Conservation (phyloP, 208 protist species). For the Acanthamoeba culbertsoni region DNA sequence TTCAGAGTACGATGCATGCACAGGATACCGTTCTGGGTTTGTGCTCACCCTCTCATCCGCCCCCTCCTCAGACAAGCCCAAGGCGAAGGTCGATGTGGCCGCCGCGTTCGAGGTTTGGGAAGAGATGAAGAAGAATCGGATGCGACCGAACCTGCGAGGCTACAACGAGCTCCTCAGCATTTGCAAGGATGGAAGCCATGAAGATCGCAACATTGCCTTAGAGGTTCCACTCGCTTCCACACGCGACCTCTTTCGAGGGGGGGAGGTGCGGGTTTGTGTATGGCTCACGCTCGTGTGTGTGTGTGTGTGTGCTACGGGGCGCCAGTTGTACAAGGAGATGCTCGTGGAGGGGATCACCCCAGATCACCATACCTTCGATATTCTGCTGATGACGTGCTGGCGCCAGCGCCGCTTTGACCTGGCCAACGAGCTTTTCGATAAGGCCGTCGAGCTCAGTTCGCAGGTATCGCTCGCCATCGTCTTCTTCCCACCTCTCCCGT, state of each 20-base stretch:
- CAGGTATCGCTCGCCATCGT: no score
- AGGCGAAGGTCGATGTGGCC: not conserved
- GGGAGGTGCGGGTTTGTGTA: not conserved
- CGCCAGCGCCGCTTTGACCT: not conserved
- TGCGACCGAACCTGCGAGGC: not conserved
- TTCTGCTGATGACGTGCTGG: constrained; percentile 43
- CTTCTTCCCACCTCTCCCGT: not conserved
- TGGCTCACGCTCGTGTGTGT: no score
- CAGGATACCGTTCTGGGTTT: not conserved
- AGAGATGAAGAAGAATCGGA: constrained; percentile 7
- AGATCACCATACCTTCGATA: constrained; percentile 42
- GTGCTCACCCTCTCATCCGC: not conserved
- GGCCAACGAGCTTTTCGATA: constrained; percentile 19
- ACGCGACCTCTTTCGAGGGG: not conserved
- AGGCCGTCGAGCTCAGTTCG: not conserved
- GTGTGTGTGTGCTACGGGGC: no score
- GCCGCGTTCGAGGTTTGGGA: constrained; percentile 40
- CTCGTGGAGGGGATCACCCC: not conserved
- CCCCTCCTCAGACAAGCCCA: not conserved
- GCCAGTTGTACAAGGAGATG: constrained; percentile 42
- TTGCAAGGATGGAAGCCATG: not conserved
- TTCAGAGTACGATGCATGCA: not conserved
- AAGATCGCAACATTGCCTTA: not conserved
- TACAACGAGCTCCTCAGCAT: constrained; percentile 46
- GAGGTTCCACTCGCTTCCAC: not conserved